These are phyloP conservation scores for Xanthoconium separans DNA, from an alignment of 1,284 basidiomycete genomes.

Conservation along the genomic window DNA sequence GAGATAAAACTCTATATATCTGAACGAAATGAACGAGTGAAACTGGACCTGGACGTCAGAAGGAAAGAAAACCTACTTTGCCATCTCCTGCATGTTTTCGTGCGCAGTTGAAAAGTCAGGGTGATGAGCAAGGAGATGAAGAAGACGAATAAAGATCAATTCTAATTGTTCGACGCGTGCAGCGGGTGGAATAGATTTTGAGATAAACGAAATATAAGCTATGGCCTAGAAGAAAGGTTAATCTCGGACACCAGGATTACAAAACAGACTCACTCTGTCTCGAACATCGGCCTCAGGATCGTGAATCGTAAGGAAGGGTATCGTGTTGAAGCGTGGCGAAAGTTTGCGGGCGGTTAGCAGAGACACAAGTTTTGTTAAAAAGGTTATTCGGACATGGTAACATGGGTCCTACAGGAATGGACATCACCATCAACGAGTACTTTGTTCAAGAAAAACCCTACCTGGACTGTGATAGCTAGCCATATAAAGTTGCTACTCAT, in stretches of 20 bases:
- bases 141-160: slow-evolving; percentile 78
- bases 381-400: slow-evolving; percentile 80
- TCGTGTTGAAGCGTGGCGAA: slow-evolving; percentile 73
- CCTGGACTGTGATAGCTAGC: slow-evolving; percentile 79
- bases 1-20: slow-evolving; percentile 90
- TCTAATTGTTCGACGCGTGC: slow-evolving; percentile 72
- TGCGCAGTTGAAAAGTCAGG: slow-evolving; percentile 77
- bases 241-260: background rate
- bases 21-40: slow-evolving; percentile 28
- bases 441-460: slow-evolving; percentile 26
- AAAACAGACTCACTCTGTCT: slow-evolving; percentile 42
- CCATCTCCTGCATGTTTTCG: slow-evolving; percentile 68
- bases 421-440: background rate
- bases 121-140: slow-evolving; percentile 91
- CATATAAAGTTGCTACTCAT: slow-evolving; percentile 65
- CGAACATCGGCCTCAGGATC: slow-evolving; percentile 89
- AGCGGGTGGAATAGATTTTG: slow-evolving; percentile 51
- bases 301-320: slow-evolving; percentile 86
- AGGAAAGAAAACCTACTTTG: slow-evolving; percentile 50
- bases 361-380: slow-evolving; percentile 74
- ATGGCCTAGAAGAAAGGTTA: slow-evolving; percentile 44
- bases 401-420: slow-evolving; percentile 67
- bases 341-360: slow-evolving; percentile 65
- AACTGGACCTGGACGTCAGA: background rate
- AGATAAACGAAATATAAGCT: slow-evolving; percentile 52